Base-by-base conservation (phyloP, 306 rosid genomes). In the Quercus ilex region DNA sequence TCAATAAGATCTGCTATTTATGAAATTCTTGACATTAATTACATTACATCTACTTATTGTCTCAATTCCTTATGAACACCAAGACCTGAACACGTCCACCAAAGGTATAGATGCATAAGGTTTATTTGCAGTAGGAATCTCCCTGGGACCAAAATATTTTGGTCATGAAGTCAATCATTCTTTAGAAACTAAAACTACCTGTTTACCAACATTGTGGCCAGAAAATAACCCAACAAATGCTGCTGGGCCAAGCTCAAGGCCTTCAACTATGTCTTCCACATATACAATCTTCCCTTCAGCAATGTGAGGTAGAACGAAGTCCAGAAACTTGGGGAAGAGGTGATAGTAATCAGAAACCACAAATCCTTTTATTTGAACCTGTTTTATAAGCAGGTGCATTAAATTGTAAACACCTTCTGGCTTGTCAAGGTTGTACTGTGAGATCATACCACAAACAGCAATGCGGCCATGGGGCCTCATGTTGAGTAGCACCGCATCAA, bases 171-270 rank as follows among this genome's bases (percentile, higher is more conserved):
- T 56, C 62, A 20, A 19, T 56, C 81, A 77, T 5, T 72, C 73
- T 1, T 52, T 14, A 12, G 76, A 26, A 59, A 56, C 80, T 26
- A 81, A 53, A 33, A 84, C 80, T 3, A 80, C 77, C 56, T 80
- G 87, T 68, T 84, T 84, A 6, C 87, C 87, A 5, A 84, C 72
- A 69, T 84, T 84, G 60, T 71, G 70, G 19, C 87, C 84, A 4
- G 77, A 31, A 51, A 64, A 84, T 68, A 84, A 82, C 10, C 84
- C 82, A 6, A 84, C 46, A 19, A 84, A 64, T 73, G 87, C 82
- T 0, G 84, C 60, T 0, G 87, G 87, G 19, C 69, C 77, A 5
- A 60, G 68, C 63, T 84, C 82, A 0, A 80, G 72, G 51, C 87
- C 87, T 49, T 84, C 79, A 25, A 18, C 85, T 5, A 55, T 64